A percentile compares a stretch with the other conserved stretches of the same genome.
Evolutionary conservation across 2,329 filamentous ascomycete species (phyloP).

Genomic region (Penicillium sp.): DNA sequence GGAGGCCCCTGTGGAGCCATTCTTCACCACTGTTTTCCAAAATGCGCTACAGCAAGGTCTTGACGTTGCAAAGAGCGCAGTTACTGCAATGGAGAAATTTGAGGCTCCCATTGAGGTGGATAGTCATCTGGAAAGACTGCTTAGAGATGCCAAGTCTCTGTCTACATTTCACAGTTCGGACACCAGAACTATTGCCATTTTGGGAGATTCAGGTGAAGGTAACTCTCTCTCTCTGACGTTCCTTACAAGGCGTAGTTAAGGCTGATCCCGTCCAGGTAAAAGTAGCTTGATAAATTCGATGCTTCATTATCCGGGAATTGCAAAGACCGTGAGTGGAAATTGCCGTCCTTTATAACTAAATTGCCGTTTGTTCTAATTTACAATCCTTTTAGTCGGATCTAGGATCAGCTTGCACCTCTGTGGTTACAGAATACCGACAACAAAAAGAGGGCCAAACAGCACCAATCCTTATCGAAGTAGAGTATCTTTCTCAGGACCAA

Average conservation of each 20-base stretch:
- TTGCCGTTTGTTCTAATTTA: no score
- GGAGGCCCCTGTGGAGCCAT: neutral
- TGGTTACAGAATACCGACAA: conserved; percentile 1
- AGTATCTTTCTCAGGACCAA: conserved; percentile 1
- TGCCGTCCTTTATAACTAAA: neutral
- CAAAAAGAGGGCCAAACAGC: neutral
- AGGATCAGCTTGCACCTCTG: conserved; percentile 1
- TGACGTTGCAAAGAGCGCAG: neutral
- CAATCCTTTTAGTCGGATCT: neutral
- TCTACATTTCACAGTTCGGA: neutral
- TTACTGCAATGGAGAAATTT: neutral
- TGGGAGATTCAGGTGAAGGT: conserved; percentile 3
- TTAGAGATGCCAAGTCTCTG: neutral
- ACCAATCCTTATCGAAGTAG: neutral
- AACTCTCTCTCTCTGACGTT: no score
- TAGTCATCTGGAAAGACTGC: neutral
- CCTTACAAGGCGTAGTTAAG: neutral
- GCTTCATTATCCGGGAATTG: conserved; percentile 4
- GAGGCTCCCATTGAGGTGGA: neutral
- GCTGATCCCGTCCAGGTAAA: neutral
- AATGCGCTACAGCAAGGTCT: neutral
- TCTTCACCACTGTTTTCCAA: neutral
- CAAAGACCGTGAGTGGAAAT: neutral
- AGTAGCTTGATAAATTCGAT: conserved; percentile 5
- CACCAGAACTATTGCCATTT: neutral